phyloP scores from a whole-genome alignment of 768 basidiomycete genomes.

The Mycena galopus region DNA sequence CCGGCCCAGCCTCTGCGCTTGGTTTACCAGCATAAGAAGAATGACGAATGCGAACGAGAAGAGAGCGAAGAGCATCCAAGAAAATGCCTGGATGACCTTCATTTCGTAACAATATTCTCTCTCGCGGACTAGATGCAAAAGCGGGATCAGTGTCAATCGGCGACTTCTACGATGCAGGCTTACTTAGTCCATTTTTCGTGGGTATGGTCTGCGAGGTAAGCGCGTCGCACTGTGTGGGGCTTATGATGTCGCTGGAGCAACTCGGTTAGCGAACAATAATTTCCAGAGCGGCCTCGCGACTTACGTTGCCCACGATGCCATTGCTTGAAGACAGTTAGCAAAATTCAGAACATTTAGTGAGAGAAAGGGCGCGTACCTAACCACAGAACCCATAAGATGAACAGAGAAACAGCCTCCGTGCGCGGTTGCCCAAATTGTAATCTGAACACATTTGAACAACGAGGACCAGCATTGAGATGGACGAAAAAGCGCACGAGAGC shows the following conservation, averaged over 20 bases:
- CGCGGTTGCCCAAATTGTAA: conserved; percentile 79
- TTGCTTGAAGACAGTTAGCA: conserved; percentile 56
- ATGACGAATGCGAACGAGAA: conserved; percentile 65
- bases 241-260: conserved; percentile 74
- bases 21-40: conserved; percentile 67
- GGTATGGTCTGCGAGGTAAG: conserved; percentile 57
- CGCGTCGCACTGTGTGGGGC: conserved; percentile 69
- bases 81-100: conserved; percentile 84
- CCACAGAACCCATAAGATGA: conserved; percentile 75
- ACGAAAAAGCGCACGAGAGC: conserved; percentile 62
- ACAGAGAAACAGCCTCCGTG: conserved; percentile 67
- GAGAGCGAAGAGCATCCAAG: conserved; percentile 77
- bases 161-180: conserved; percentile 6
- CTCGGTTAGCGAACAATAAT: conserved; percentile 11
- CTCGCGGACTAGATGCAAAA: conserved; percentile 59
- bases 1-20: conserved; percentile 67
- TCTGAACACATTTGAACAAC: conserved; percentile 50
- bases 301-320: conserved; percentile 83
- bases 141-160: conserved; percentile 20
- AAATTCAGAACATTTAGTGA: not conserved
- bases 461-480: not conserved
- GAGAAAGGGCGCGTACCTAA: conserved; percentile 61
- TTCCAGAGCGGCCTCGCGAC: conserved; percentile 35
- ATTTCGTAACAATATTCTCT: conserved; percentile 80
- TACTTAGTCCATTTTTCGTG: conserved; percentile 70